phyloP scores from a whole-genome alignment of 768 basidiomycete species.

The Mrakia frigida region DNA sequence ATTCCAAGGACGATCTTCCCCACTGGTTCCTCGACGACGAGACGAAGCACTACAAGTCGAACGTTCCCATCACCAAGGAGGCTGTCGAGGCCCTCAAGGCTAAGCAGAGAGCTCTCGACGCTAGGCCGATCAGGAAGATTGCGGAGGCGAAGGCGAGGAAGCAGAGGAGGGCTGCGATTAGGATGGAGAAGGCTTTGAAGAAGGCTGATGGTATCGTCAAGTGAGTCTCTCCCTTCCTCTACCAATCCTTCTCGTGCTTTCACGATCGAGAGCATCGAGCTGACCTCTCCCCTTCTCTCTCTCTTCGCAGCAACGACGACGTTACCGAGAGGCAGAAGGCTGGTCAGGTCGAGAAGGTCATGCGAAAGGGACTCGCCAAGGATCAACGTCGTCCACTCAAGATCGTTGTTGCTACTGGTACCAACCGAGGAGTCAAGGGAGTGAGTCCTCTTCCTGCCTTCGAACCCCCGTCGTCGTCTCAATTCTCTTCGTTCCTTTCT shows the following conservation, averaged over 20 bases:
- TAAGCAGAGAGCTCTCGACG: conserved; percentile 88
- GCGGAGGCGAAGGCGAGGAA: conserved; percentile 98
- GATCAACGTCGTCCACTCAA: conserved; percentile 58
- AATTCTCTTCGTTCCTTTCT: neutral
- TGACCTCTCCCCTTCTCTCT: neutral
- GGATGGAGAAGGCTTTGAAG: conserved; percentile 85
- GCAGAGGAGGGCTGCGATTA: conserved; percentile 78
- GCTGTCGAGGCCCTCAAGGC: conserved; percentile 77
- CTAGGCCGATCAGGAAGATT: conserved; percentile 96
- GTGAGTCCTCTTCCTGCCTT: conserved; percentile 1
- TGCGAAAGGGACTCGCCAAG: conserved; percentile 49
- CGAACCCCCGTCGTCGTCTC: neutral
- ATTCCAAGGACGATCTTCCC: conserved; percentile 85
- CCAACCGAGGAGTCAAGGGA: conserved; percentile 82
- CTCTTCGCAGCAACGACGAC: conserved; percentile 56
- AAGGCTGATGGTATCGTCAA: conserved; percentile 78
- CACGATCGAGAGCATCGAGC: neutral
- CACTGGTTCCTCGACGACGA: conserved; percentile 98
- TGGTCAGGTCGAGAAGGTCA: conserved; percentile 81
- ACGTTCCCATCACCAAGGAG: conserved; percentile 95
- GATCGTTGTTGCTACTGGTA: conserved; percentile 85
- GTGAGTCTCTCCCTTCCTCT: conserved; percentile 1
- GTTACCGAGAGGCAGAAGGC: conserved; percentile 95
- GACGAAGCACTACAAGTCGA: conserved; percentile 82
- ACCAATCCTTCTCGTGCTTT: too few relatives aligned